Conservation (phyloP, 2,329 filamentous ascomycete species). For the Stromatinia cepivora region DNA sequence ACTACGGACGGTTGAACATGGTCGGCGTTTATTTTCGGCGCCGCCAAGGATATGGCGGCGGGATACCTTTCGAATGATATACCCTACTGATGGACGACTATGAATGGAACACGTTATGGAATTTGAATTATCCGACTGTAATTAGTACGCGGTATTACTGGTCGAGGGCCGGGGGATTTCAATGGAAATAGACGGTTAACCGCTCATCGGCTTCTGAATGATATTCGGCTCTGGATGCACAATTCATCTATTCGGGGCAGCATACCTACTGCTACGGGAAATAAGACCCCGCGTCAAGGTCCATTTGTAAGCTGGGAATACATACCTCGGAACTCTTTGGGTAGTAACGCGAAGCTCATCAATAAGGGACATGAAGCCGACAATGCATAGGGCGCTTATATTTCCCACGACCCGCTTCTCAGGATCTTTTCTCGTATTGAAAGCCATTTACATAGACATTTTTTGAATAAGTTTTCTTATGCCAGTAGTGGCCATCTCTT, state of each 20-base stretch:
- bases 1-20: background rate
- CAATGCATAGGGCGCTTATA: background rate
- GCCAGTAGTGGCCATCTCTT: background rate
- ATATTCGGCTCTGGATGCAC: too few species aligned
- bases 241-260: background rate
- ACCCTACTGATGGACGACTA: background rate
- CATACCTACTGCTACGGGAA: background rate
- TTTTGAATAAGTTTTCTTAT: background rate
- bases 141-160: background rate
- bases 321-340: background rate
- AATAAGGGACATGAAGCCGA: background rate
- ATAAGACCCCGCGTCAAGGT: background rate
- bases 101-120: background rate
- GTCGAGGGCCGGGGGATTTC: background rate
- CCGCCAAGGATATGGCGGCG: background rate
- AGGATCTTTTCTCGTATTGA: background rate
- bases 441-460: background rate
- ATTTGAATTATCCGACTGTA: background rate
- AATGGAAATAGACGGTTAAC: background rate
- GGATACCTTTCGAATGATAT: constrained; percentile 3
- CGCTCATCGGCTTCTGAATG: background rate
- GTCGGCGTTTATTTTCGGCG: constrained; percentile 4
- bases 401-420: background rate
- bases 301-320: background rate
- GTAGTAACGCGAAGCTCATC: background rate